Percentiles rank a stretch among this genome's conserved stretches.
These are phyloP conservation scores for Sicyos edulis DNA, from an alignment of 306 rosid species.

Conservation along the genomic window DNA sequence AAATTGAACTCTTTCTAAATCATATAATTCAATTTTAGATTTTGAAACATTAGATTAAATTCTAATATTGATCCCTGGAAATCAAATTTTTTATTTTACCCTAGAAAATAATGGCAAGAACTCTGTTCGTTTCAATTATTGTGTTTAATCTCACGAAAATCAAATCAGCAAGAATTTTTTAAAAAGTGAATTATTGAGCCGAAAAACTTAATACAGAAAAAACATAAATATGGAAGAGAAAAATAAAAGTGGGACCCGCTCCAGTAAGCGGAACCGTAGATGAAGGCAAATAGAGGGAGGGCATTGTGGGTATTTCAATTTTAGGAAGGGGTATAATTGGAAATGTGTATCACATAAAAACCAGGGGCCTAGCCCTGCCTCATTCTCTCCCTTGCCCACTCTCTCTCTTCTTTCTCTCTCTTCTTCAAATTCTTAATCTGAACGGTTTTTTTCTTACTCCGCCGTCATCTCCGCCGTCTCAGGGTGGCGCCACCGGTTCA, in stretches of 20 bases:
- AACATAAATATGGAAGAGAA: background rate
- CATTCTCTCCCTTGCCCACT: background rate
- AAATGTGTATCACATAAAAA: background rate
- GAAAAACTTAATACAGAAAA: background rate
- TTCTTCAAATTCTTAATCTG: background rate
- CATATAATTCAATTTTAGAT: too few species aligned
- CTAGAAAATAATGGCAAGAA: background rate
- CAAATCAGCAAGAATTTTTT: background rate
- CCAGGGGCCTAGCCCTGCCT: background rate
- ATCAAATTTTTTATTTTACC: too few species aligned
- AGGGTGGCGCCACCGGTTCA: constrained; percentile 7
- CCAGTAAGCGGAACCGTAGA: background rate
- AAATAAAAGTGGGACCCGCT: background rate
- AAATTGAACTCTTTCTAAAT: too few species aligned
- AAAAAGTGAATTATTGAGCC: background rate
- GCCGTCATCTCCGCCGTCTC: background rate
- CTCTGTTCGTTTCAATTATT: background rate
- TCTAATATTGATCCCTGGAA: too few species aligned
- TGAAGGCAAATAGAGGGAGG: background rate
- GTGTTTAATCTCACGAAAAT: background rate
- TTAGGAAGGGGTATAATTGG: constrained; percentile 7
- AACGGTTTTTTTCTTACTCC: background rate
- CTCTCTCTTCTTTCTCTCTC: background rate
- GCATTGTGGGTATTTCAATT: background rate
- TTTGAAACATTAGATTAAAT: too few species aligned